Evolutionary conservation across 2,329 filamentous ascomycete genomes (phyloP), one percentile per base, ranked within the genome.

Genomic region (Aspergillus calidoustus): DNA sequence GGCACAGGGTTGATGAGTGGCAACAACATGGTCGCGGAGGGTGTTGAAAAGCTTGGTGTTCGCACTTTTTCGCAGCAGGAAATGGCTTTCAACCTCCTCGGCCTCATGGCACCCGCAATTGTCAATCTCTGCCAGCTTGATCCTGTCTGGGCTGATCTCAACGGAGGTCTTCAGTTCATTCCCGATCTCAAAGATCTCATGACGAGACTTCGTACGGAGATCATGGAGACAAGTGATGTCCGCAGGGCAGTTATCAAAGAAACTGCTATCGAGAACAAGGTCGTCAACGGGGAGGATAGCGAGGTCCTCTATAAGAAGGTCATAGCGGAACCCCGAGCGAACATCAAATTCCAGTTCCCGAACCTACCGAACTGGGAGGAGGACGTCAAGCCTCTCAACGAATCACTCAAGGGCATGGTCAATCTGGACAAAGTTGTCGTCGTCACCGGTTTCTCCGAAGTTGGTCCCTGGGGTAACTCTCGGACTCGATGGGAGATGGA

Each of bases 401-500:
- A 88, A 19, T 87, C 89, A 63, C 89, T 99, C 66, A 94, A 96
- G 83, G 95, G 93, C 59, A 99, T 99, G 95, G 95, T 99, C 56
- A 94, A 99, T 73, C 87, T 99, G 46, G 95, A 98, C 74, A 97
- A 96, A 84, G 93, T 98, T 5, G 93, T 99, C 19, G 95, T 99
- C 50, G 91, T 99, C 64, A 97, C 95, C 63, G 95, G 95, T 76
- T 99, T 99, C 74, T 88, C 95, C 58, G 95, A 99, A 64, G 72
- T 76, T 54, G 76, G 81, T 17, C 95, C 95, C 7, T 99, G 95
- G 96, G 95, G 95, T 83, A 99, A 98, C 83, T 94, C 95, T 3
- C 89, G 95, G 72, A 99, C 95, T 50, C 89, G 95, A 65, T 99
- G 95, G 95, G 95, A 99, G 83, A 99, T 99, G 94, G 95, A 99